phyloP scores from a whole-genome alignment of 1,284 basidiomycete genomes.

The Fereydounia khargensis region DNA sequence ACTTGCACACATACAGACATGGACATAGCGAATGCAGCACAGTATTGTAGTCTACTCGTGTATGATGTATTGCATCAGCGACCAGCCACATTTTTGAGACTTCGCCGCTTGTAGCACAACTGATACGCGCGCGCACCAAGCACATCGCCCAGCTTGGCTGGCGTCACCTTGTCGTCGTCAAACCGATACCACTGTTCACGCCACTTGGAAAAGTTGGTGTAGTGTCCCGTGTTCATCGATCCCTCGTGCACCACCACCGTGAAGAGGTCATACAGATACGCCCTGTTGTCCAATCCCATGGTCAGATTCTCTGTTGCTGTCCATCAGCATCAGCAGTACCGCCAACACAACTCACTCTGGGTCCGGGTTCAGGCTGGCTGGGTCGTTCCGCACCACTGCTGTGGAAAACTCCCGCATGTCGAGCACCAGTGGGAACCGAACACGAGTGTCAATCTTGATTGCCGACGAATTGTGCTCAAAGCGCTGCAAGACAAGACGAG shows the following conservation, averaged over 20 bases:
- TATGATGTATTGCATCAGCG: too few species aligned
- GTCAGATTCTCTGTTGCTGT: too few species aligned
- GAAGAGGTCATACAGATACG: conserved; percentile 77
- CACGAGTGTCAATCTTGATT: conserved; percentile 75
- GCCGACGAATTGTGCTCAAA: conserved; percentile 75
- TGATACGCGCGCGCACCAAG: conserved; percentile 47
- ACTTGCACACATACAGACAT: too few species aligned
- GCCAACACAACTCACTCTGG: conserved; percentile 28
- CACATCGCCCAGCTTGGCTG: conserved; percentile 26
- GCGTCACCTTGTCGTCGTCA: conserved; percentile 78
- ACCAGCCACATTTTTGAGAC: conserved; percentile 40
- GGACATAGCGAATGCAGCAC: too few species aligned
- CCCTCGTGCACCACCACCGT: conserved; percentile 94
- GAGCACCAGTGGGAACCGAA: conserved; percentile 77
- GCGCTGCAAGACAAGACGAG: too few species aligned
- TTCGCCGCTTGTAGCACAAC: conserved; percentile 43
- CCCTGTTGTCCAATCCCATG: conserved; percentile 67
- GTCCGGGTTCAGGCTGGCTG: conserved; percentile 15
- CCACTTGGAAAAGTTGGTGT: conserved; percentile 77
- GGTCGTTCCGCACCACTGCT: conserved; percentile 40
- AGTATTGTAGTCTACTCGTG: too few species aligned
- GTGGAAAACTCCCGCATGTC: conserved; percentile 87
- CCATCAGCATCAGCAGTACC: too few species aligned
- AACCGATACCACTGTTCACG: conserved; percentile 83
- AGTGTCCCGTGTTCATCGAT: conserved; percentile 84